A percentile compares a stretch with the other conserved stretches of the same genome.
Evolutionary conservation across 2,329 filamentous ascomycete genomes (phyloP).

Genomic region (Aureobasidium sp.): DNA sequence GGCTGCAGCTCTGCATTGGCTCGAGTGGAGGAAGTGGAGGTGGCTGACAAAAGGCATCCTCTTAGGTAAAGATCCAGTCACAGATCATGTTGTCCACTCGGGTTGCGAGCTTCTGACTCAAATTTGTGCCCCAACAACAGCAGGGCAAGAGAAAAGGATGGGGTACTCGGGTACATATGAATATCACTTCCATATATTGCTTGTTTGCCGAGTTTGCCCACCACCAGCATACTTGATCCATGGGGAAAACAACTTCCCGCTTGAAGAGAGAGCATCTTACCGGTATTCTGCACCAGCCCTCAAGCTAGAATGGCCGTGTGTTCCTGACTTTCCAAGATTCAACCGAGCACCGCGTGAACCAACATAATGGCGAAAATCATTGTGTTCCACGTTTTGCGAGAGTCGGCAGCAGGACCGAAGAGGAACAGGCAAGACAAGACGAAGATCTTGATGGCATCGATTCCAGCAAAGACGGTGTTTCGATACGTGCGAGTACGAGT

Average conservation of each 20-base stretch:
- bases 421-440: not conserved
- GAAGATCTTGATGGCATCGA: not conserved
- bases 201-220: not conserved
- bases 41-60: not conserved
- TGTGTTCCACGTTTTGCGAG: not conserved
- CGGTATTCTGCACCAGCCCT: not conserved
- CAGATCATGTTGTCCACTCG: not conserved
- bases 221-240: not conserved
- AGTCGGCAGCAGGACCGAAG: not conserved
- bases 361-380: not conserved
- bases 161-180: not conserved
- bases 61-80: not conserved
- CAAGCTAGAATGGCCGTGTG: not conserved
- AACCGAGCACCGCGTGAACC: not conserved
- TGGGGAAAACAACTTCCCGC: not conserved
- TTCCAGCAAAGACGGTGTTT: not conserved
- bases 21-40: constrained; percentile 4
- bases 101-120: not conserved
- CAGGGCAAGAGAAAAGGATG: not conserved
- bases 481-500: constrained; percentile 7
- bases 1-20: not conserved
- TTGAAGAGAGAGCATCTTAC: not conserved
- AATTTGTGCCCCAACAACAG: not conserved
- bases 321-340: not conserved
- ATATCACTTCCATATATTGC: not conserved